Base-by-base conservation (phyloP, 2,329 filamentous ascomycete genomes). In the Magnaporthiopsis rhizophila region DNA sequence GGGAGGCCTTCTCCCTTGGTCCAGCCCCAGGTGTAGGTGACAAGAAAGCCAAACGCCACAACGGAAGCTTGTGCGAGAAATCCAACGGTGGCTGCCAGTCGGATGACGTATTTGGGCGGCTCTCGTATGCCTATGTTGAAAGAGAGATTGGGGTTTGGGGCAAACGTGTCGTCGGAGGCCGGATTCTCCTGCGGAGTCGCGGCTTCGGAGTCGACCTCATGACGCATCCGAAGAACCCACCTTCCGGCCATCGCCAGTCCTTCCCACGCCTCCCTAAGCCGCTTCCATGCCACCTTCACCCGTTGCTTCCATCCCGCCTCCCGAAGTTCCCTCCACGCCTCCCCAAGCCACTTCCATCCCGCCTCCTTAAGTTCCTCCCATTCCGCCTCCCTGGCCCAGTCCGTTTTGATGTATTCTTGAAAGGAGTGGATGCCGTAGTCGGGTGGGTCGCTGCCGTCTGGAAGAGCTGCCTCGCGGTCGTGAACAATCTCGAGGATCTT, bases 401-500 rank as follows among this genome's bases (percentile, higher is more conserved):
- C 28, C 18, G 18, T 21, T 21, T 56, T 57, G 53, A 57, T 2
- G 24, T 57, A 57, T n/a, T 26, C 9, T 57, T 57, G 53, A 12
- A n/a, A 57, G 34, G 34, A 57, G 21, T n/a, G 2, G 21, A 57
- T 57, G 53, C 24, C 53, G 53, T 56, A 7, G 50, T 24, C 24
- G 18, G 24, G 50, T 24, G 50, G 50, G 24, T 7, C 24, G 6
- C 24, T 13, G 21, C 15, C 15, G 50, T 56, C 24, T 7, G 32
- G 32, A 34, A 34, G 32, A 7, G 32, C 32, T 36, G 34, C 34
- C 34, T 36, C 11, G 34, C 34, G 34, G 9, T 36, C 34, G 34
- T 36, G 53, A 26, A 61, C 18, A n/a, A 61, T 18, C 34, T 61
- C 59, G 59, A 61, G 59, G 28, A 61, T 61, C 18, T 30, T 61